Base-by-base conservation (phyloP, 139 green algal species). In the Volvox africanus region DNA sequence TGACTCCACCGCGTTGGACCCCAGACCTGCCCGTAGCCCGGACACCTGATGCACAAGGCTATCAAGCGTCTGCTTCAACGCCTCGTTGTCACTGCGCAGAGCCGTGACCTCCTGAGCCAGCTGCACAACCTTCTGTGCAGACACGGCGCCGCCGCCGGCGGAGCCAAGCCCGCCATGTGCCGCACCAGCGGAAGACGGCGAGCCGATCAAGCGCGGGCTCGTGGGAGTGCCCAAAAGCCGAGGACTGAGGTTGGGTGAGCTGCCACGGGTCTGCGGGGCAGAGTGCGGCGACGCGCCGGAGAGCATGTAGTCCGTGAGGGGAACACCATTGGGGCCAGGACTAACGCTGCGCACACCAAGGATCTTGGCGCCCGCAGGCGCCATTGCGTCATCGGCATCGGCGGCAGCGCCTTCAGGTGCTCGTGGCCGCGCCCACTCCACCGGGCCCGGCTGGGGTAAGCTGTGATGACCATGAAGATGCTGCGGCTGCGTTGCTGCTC, bases 51-150 rank as follows among this genome's bases (percentile, higher is more conserved):
- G 61, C 33, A 21, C 17, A 6, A 91, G 33, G 44, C 61, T 67
- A 21, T 85, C 87, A 3, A 92, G 18, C 6, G 50, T 73, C 82
- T 80, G 76, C 61, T 28, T 28, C 33, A 92, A 75, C 67, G 28
- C 62, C n/a, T 89, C 89, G 55, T 62, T 86, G 5, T 92, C 89
- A 13, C 13, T 20, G 18, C 62, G 55, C 19, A 89, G 28, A 13
- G 35, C 73, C 20, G 30, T 37, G 30, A 92, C 75, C 78, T 92
- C 76, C 30, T 75, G 55, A 28, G 17, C 55, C 82, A 92, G 24
- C 69, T 89, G 68, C n/a, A 33, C 37, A 21, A 92, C 2, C 3
- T 37, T 55, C 82, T 82, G 75, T 0, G 32, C 81, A 14, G 67
- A 75, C 61, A 80, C 80, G n/a, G 12, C 33, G 71, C 62, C 67